Conservation (phyloP, 345 rosid species). For the Lagerstroemia speciosa region DNA sequence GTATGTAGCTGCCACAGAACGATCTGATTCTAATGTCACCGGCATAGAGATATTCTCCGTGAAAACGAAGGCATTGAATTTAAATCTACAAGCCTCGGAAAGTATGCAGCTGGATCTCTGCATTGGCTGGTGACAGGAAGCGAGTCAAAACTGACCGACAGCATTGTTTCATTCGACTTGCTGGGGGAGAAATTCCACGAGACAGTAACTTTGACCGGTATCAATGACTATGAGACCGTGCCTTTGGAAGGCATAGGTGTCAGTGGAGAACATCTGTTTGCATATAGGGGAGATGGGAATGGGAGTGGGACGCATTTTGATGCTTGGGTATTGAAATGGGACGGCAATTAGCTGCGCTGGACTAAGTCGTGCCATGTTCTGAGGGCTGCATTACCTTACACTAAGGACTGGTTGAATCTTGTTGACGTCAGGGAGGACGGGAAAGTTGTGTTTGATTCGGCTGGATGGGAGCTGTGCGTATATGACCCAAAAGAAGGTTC, state of each 20-base stretch:
- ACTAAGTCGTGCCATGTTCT: neutral
- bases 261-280: neutral
- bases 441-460: neutral
- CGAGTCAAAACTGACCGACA: neutral
- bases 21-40: neutral
- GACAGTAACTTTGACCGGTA: neutral
- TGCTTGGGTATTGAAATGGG: too few species aligned
- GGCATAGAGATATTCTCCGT: neutral
- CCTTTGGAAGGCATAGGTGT: neutral
- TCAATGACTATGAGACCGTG: neutral
- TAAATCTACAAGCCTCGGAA: neutral
- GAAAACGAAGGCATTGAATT: neutral
- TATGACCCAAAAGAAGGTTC: too few species aligned
- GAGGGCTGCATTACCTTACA: too few species aligned
- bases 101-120: slow-evolving; percentile 5
- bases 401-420: neutral
- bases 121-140: neutral
- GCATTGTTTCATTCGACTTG: neutral
- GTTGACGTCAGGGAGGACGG: neutral
- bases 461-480: neutral
- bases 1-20: too few species aligned
- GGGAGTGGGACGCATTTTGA: neutral
- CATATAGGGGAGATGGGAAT: neutral
- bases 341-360: neutral
- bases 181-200: neutral